Percentiles rank a stretch among this genome's conserved stretches.
Evolutionary conservation across 1,139 yeast species (phyloP).

Genomic region (Zygotorulaspora mrakii): DNA sequence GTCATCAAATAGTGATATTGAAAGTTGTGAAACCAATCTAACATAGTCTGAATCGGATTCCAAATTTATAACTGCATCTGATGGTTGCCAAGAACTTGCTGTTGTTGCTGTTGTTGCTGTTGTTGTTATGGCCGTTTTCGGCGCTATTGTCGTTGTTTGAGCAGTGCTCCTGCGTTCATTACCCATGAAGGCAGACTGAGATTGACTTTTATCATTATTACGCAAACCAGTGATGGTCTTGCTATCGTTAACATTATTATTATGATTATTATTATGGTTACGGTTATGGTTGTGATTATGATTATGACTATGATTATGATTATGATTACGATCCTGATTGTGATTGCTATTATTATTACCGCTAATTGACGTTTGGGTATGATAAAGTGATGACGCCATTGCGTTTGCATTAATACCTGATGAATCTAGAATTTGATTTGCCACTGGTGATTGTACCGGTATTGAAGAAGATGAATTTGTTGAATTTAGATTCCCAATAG

Average conservation of each 20-base stretch:
- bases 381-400: no score
- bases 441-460: neutral
- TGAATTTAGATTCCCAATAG: neutral
- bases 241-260: conserved; percentile 6
- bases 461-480: neutral
- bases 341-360: neutral
- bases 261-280: conserved; percentile 10
- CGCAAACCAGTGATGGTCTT: conserved; percentile 2
- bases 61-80: neutral
- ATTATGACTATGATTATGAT: no score
- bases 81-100: neutral
- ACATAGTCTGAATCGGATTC: conserved; percentile 8
- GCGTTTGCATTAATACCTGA: no score
- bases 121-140: neutral
- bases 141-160: neutral
- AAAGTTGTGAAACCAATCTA: conserved; percentile 12
- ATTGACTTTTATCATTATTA: neutral
- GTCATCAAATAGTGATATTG: conserved; percentile 25
- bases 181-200: neutral
- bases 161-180: neutral
- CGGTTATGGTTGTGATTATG: no score
- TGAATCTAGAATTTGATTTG: neutral
- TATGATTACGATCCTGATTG: conserved; percentile 2
- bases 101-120: neutral
- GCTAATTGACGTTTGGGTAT: neutral